Evolutionary conservation across 176 grass and related monocot genomes (phyloP), one percentile per base, ranked within the genome.

Genomic region (Carex parvula): DNA sequence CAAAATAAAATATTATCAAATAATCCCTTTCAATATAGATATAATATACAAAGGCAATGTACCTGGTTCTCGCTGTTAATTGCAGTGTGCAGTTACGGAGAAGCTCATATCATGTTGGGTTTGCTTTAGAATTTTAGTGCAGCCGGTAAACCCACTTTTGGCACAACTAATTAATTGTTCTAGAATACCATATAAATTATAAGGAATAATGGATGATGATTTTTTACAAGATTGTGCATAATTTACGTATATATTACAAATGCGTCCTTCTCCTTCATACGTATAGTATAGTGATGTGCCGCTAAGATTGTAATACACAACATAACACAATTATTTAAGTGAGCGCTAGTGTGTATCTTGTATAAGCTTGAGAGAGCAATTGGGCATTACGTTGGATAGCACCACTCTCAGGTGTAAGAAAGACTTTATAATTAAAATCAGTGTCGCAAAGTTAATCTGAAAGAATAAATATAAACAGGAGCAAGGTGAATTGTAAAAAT

Each of bases 121-220:
- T 74, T 52, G 41, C 15, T 52, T 35, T 42, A 42, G 41, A 42
- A 6, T 42, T 42, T 74, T 52, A 52, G 44, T 74, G 70, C 42
- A 74, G 17, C 70, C 52, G 24, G 70, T 74, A 26, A 50, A 50
- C 44, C 44, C 33, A 70, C 66, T 70, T 42, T 74, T 22, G 44
- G 20, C 1, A 52, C 70, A 24, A 24, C 50, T 17, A 74, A n/a
- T n/a, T n/a, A n/a, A 52, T 58, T 74, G 70, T 74, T 74, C 70
- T 74, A 74, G 70, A 74, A 12, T 74, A 42, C 13, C 6, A 6
- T 52, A 24, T 74, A 74, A 73, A 74, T 74, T 74, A 58, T 17
- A 52, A 50, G 70, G 41, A 73, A 24, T 9, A 73, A 41, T 48
- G 63, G 63, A 14, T 65, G 3, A 32, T 65, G 5, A 63, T n/a